A percentile compares a stretch with the other conserved stretches of the same genome.
Conservation (phyloP, 148 eudicot genomes). For the Oxyria digyna region DNA sequence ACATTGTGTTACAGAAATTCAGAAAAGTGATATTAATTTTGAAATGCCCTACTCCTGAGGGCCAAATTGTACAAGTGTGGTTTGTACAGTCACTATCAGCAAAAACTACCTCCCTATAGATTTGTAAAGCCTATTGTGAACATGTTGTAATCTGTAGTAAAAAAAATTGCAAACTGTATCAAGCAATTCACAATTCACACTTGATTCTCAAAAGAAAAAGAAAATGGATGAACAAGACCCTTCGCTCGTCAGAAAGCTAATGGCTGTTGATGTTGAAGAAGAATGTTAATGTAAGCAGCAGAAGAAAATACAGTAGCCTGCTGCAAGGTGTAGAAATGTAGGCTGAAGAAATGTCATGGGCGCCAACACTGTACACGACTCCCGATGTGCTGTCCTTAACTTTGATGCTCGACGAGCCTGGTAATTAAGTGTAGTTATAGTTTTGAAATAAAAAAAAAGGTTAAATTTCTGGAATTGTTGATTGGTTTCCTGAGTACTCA, state of each 20-base stretch:
- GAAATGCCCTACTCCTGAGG: not conserved
- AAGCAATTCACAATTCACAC: not conserved
- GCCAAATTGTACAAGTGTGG: not conserved
- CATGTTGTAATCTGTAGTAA: not conserved
- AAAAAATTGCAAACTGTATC: not conserved
- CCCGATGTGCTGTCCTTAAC: slow-evolving; percentile 48
- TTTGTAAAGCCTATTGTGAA: not conserved
- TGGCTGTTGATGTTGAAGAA: slow-evolving; percentile 11
- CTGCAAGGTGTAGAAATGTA: slow-evolving; percentile 15
- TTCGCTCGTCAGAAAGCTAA: not conserved
- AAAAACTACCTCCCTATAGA: not conserved
- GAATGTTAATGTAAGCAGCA: slow-evolving; percentile 26
- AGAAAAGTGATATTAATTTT: not conserved
- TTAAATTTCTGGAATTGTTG: too few species aligned
- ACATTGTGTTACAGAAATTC: too few species aligned
- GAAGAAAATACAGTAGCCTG: slow-evolving; percentile 21
- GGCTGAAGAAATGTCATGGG: slow-evolving; percentile 45
- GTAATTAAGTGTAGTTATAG: slow-evolving; percentile 2
- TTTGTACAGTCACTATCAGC: not conserved
- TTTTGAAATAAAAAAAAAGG: not conserved
- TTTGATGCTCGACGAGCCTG: slow-evolving; percentile 75
- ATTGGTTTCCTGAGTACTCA: slow-evolving; percentile 40
- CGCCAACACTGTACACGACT: slow-evolving; percentile 30
- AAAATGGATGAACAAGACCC: not conserved
- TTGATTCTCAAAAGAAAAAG: not conserved